phyloP scores from a whole-genome alignment of 225 moss, liverwort and hornwort species.

The Physcomitrellopsis africana region DNA sequence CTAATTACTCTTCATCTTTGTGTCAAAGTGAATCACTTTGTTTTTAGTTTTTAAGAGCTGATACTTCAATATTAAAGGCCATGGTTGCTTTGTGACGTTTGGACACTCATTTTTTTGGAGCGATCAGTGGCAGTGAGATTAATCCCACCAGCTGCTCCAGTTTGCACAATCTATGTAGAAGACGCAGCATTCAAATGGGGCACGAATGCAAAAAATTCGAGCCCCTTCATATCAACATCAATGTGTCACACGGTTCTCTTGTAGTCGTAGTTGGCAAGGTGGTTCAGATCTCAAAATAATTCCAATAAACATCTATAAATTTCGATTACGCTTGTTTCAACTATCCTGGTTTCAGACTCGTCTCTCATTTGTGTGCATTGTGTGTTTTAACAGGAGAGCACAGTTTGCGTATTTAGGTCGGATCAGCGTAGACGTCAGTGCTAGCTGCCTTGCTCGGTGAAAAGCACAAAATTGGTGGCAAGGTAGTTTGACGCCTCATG shows the following conservation, averaged over 20 bases:
- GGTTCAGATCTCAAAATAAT: background rate
- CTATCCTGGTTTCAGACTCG: background rate
- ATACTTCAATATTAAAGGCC: constrained; percentile 23
- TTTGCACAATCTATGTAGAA: constrained; percentile 40
- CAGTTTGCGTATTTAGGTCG: constrained; percentile 30
- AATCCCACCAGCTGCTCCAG: constrained; percentile 31
- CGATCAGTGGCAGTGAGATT: constrained; percentile 46
- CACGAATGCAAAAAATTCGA: constrained; percentile 28
- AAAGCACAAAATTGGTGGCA: constrained; percentile 53
- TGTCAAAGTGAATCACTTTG: background rate
- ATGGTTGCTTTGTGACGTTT: constrained; percentile 49
- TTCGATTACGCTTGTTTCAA: background rate
- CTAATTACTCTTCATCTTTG: too few species aligned
- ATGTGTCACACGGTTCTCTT: constrained; percentile 42
- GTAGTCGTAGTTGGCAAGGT: constrained; percentile 61
- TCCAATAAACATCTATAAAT: background rate
- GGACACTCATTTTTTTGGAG: constrained; percentile 46
- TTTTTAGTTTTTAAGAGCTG: background rate
- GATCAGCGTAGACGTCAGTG: constrained; percentile 59
- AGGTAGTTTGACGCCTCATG: constrained; percentile 13
- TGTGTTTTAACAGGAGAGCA: background rate
- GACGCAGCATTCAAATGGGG: constrained; percentile 61
- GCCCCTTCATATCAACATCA: constrained; percentile 48
- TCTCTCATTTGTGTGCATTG: too few species aligned
- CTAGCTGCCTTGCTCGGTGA: constrained; percentile 58